These are phyloP conservation scores for Syncephalastrum monosporum DNA, from an alignment of 371 early-diverging fungal genomes.

Conservation along the genomic window DNA sequence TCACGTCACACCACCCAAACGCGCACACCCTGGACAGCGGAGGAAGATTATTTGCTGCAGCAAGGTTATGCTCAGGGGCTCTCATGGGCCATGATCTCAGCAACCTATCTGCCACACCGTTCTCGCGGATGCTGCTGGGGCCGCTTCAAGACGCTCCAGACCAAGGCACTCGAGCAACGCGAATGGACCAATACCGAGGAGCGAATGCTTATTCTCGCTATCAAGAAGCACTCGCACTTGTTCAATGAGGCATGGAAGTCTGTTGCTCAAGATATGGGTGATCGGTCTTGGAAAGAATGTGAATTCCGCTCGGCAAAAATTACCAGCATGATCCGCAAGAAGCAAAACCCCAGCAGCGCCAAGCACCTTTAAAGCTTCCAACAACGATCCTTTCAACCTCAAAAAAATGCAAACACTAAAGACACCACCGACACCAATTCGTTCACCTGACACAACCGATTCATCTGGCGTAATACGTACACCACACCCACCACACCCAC, in stretches of 20 bases:
- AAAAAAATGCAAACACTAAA: too few species aligned
- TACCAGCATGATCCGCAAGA: conserved; percentile 16
- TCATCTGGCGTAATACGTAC: too few species aligned
- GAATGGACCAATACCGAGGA: conserved; percentile 27
- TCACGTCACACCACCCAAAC: conserved; percentile 27
- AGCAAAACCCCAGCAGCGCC: conserved; percentile 6
- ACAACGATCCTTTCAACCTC: too few species aligned
- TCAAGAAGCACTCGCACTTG: conserved; percentile 22
- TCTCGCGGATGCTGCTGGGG: conserved; percentile 56
- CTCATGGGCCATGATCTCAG: conserved; percentile 51
- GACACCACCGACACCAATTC: too few species aligned
- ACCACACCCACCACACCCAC: too few species aligned
- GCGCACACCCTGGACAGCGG: conserved; percentile 51
- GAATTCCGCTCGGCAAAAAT: conserved; percentile 19
- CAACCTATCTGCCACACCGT: conserved; percentile 46
- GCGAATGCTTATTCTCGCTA: conserved; percentile 16
- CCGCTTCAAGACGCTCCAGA: conserved; percentile 47
- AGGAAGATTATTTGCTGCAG: conserved; percentile 46
- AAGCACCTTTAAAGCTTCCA: too few species aligned
- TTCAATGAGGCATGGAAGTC: conserved; percentile 34
- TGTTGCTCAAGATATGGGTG: conserved; percentile 23
- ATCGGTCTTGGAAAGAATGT: conserved; percentile 30
- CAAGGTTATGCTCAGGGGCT: conserved; percentile 46
- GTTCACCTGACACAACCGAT: too few species aligned
- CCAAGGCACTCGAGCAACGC: conserved; percentile 20